These are phyloP conservation scores for Vitis hybrid DNA, from an alignment of 177 flowering plant species.

Conservation along the genomic window DNA sequence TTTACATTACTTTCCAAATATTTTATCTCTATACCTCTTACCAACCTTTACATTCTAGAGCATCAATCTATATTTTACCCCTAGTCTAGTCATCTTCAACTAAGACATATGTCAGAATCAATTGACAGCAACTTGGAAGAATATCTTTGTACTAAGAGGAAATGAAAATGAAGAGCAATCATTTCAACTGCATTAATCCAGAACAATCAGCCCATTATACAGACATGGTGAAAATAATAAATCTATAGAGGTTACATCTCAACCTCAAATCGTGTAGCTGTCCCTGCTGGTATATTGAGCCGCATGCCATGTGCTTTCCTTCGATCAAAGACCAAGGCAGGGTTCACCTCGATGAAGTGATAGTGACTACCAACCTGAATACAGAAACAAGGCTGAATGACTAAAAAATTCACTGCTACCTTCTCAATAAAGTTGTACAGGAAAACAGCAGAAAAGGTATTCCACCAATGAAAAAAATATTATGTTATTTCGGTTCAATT, in stretches of 20 bases:
- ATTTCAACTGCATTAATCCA: neutral
- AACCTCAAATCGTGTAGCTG: conserved; percentile 96
- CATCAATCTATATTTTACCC: too few relatives aligned
- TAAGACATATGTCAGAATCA: too few relatives aligned
- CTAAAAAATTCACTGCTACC: neutral
- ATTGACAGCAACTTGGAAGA: too few relatives aligned
- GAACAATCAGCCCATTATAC: neutral
- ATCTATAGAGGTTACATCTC: neutral
- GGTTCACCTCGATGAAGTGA: conserved; percentile 92
- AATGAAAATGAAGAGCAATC: too few relatives aligned
- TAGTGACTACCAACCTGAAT: conserved; percentile 94
- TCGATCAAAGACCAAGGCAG: conserved; percentile 80
- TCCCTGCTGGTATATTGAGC: conserved; percentile 88
- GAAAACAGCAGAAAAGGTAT: neutral
- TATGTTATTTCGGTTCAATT: neutral
- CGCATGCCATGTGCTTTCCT: conserved; percentile 88
- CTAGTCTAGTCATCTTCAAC: too few relatives aligned
- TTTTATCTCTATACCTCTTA: too few relatives aligned
- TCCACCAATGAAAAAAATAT: neutral
- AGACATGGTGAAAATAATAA: neutral
- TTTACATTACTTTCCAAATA: too few relatives aligned
- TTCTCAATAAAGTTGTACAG: neutral
- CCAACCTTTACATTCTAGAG: too few relatives aligned
- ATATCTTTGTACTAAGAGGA: too few relatives aligned
- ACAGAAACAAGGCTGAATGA: conserved; percentile 3